These are phyloP conservation scores for Spergularia bocconei DNA, from an alignment of 148 eudicot species.

Conservation along the genomic window DNA sequence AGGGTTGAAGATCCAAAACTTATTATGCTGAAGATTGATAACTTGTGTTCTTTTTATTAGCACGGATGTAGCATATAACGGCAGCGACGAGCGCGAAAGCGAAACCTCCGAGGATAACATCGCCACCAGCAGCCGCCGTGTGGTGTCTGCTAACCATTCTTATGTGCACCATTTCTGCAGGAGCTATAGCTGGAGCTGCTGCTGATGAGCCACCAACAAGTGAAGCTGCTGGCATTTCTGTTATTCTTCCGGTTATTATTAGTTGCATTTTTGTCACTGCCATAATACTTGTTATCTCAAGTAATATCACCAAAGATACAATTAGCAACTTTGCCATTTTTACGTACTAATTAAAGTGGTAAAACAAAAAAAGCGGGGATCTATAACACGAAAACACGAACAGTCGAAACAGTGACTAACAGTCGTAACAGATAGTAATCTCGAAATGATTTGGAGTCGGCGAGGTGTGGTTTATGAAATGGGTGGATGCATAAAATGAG, in stretches of 20 bases:
- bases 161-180: slow-evolving; percentile 20
- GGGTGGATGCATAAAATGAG: no score
- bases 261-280: slow-evolving; percentile 14
- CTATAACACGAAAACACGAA: no score
- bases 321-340: slow-evolving; percentile 15
- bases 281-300: slow-evolving; percentile 15
- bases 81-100: slow-evolving; percentile 46
- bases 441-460: no score
- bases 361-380: no score
- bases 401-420: no score
- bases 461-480: not conserved
- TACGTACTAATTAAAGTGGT: no score
- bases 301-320: slow-evolving; percentile 14
- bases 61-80: slow-evolving; percentile 39
- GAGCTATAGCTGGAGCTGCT: slow-evolving; percentile 24
- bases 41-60: slow-evolving; percentile 24
- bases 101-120: slow-evolving; percentile 57
- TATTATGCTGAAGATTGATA: not conserved
- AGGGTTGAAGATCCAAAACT: not conserved
- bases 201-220: not conserved
- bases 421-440: no score
- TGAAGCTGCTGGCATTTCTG: not conserved
- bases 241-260: not conserved
- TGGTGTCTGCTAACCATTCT: slow-evolving; percentile 21
- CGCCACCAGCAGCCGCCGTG: slow-evolving; percentile 41